These are phyloP conservation scores for Gymnopus androsaceus DNA, from an alignment of 1,284 basidiomycete genomes.

Conservation along the genomic window DNA sequence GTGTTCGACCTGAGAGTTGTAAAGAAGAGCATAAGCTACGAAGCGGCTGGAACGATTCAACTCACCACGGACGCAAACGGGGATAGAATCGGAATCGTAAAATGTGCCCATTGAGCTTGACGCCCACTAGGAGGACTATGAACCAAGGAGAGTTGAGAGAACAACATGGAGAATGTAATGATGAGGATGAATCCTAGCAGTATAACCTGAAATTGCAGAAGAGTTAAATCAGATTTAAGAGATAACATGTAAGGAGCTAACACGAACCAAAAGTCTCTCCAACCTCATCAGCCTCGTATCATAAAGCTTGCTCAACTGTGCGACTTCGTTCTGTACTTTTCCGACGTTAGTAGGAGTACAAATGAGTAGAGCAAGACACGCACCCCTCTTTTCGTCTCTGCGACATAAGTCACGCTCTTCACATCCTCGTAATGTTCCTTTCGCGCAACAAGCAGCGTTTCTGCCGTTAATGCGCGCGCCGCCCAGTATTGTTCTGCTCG, in stretches of 20 bases:
- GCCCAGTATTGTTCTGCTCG: constrained; percentile 62
- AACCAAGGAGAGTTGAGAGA: constrained; percentile 27
- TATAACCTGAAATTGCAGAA: constrained; percentile 35
- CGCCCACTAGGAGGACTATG: background rate
- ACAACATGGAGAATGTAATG: constrained; percentile 41
- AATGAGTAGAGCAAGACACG: constrained; percentile 22
- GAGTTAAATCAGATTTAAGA: constrained; percentile 2
- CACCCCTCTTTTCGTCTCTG: constrained; percentile 50
- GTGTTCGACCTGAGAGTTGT: constrained; percentile 54
- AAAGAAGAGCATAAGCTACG: background rate
- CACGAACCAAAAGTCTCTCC: constrained; percentile 54
- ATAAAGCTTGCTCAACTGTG: constrained; percentile 37
- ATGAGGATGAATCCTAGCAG: constrained; percentile 42
- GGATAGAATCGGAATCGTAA: constrained; percentile 69
- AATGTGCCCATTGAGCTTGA: constrained; percentile 39
- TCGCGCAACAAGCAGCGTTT: constrained; percentile 51
- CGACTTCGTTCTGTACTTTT: constrained; percentile 42
- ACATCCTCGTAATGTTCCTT: constrained; percentile 51
- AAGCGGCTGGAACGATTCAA: constrained; percentile 15
- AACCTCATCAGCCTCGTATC: constrained; percentile 47
- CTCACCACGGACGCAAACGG: constrained; percentile 69
- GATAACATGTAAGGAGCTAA: background rate
- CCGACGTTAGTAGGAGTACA: background rate
- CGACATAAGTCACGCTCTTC: constrained; percentile 35
- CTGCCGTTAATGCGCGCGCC: constrained; percentile 59